phyloP scores from a whole-genome alignment of 1,284 basidiomycete species.

The Xerocomus tenax region DNA sequence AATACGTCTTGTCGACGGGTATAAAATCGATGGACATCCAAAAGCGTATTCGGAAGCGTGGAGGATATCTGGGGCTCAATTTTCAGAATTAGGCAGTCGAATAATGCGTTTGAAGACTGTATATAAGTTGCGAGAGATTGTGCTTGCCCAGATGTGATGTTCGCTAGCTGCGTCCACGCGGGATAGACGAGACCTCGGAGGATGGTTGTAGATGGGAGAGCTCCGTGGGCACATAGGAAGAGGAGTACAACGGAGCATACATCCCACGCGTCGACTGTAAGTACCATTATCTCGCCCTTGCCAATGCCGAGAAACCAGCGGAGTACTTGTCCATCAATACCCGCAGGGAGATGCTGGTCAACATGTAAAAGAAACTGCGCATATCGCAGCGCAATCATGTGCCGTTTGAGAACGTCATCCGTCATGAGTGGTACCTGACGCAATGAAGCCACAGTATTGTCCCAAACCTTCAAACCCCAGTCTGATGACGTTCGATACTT shows the following conservation, averaged over 20 bases:
- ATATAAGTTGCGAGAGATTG: constrained; percentile 44
- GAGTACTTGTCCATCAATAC: constrained; percentile 58
- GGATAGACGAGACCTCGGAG: constrained; percentile 66
- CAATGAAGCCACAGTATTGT: constrained; percentile 63
- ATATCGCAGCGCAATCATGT: constrained; percentile 52
- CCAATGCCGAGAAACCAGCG: constrained; percentile 63
- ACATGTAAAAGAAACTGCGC: constrained; percentile 61
- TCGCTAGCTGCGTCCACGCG: constrained; percentile 53
- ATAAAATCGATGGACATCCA: constrained; percentile 58
- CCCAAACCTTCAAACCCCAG: constrained; percentile 75
- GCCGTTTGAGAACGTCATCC: constrained; percentile 38
- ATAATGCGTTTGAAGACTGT: constrained; percentile 53
- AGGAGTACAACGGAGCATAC: constrained; percentile 53
- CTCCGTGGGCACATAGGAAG: constrained; percentile 57
- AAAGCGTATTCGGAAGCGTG: constrained; percentile 44
- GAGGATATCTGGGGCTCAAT: constrained; percentile 41
- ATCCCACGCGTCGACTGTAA: constrained; percentile 57
- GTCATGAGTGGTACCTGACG: constrained; percentile 55
- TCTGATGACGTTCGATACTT: constrained; percentile 61
- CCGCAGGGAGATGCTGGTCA: constrained; percentile 63
- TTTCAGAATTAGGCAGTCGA: constrained; percentile 48
- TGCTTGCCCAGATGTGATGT: constrained; percentile 33
- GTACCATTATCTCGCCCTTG: constrained; percentile 48
- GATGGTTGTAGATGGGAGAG: constrained; percentile 61
- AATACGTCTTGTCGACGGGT: constrained; percentile 62